Base-by-base conservation (phyloP, 345 rosid genomes). In the Rhodamnia argentea region DNA sequence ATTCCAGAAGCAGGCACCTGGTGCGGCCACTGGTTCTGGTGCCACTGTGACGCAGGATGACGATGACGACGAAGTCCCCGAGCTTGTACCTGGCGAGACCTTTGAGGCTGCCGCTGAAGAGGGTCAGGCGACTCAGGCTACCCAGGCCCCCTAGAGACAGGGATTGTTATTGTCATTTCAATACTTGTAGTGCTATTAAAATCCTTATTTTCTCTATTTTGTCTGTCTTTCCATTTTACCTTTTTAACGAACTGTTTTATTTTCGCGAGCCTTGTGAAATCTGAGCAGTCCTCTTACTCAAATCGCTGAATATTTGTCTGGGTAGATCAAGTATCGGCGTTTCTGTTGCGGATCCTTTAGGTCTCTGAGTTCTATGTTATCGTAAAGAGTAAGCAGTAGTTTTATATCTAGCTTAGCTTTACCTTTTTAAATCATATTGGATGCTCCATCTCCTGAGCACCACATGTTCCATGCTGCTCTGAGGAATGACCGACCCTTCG, bases 51-150 rank as follows among this genome's bases (percentile, higher is more conserved):
- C 88, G 53, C 94, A 92, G 84, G 94, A 94, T 7, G 98, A 95
- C 1, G 98, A 95, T 0, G 98, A 96, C 44, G 94, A 94, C 6
- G 97, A 93, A 11, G 98, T 96, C 64, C 99, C 98, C 0, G 98
- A 95, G 52, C 99, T 96, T 83, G 97, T 96, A 62, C 89, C 89
- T 20, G 98, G 97, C 0, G 93, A 96, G 93, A 96, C 96, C 82
- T 96, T 96, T 88, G 99, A 96, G 91, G 95, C 93, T 58, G 96
- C 95, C 5, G 96, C 98, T 7, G 98, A 95, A 88, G 99, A 95
- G 89, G 90, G 91, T 84, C 92, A 91, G 83, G 87, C 2, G 1
- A 58, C 62, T 84, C 92, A 92, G 84, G 87, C 86, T 52, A 86
- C 86, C 42, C 74, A 58, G 3, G 86, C 87, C 14, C 52, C 87